Base-by-base conservation (phyloP, 805 yeast genomes). In the Metschnikowia dekortorum region DNA sequence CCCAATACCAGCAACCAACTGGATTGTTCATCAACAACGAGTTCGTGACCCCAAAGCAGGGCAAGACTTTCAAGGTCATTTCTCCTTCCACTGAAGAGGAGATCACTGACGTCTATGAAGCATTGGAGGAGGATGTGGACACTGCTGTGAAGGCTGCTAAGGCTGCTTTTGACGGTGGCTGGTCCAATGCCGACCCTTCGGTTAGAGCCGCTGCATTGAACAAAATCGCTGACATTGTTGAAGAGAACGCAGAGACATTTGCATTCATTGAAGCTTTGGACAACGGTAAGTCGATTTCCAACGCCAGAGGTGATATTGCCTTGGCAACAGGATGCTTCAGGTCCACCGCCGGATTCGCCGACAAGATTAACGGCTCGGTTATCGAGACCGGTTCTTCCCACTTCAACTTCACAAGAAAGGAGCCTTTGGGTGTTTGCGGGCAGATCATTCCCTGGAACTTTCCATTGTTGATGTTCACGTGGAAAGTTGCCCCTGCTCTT, bases 381-480 rank as follows among this genome's bases (percentile, higher is more conserved):
- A 79, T 88, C 51, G 88, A 88, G 67, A 84, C 95, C 45, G 92
- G 91, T 54, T 67, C 71, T 51, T 73, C 82, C 45, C 88, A 87
- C 69, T 82, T 90, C 67, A 81, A 81, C 54, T 89, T 85, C 73
- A 84, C 92, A 57, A 82, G 83, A 68, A 85, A 86, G 70, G 96
- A 90, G 71, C 96, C 97, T 52, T 75, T 88, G 62, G 97, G 97
- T 67, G 97, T 91, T 43, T 89, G 96, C 68, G 97, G 96, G 52
- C 96, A 89, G 70, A 87, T 91, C 65, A 90, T 91, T 59, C 97
- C 97, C 60, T 91, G 97, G 97, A 91, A 91, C 75, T 91, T 89
- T 82, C 97, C 97, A 55, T 72, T 91, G 60, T 79, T 89, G 67
- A 90, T 91, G 94, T 86, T 89, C 76, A 76, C 95, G 30, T 91